Evolutionary conservation across 805 yeast genomes (phyloP).

Genomic region (Saccharomyces jurei): DNA sequence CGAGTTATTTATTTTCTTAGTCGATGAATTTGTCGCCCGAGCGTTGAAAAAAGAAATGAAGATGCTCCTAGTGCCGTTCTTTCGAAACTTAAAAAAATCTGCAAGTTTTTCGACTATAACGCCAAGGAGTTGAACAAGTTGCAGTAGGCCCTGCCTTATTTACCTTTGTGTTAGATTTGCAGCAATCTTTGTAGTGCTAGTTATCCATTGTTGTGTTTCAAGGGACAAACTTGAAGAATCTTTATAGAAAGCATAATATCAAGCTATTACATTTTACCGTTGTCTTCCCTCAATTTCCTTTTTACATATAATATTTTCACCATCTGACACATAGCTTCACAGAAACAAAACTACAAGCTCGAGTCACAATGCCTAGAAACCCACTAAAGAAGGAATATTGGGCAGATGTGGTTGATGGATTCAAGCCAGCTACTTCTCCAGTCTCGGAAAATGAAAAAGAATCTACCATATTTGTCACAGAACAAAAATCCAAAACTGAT

Average conservation of each 20-base stretch:
- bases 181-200: neutral
- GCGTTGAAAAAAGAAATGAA: neutral
- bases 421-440: constrained; percentile 6
- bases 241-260: neutral
- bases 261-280: neutral
- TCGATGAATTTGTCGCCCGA: neutral
- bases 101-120: neutral
- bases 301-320: neutral
- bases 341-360: neutral
- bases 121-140: neutral
- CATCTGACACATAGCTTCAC: neutral
- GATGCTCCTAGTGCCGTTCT: neutral
- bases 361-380: constrained; percentile 4
- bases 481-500: neutral
- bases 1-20: neutral
- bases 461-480: neutral
- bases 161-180: neutral
- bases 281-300: neutral
- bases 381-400: constrained; percentile 15
- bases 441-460: neutral
- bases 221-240: neutral
- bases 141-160: neutral
- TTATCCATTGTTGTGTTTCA: neutral
- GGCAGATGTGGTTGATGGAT: constrained; percentile 15
- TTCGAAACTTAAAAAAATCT: neutral